These are phyloP conservation scores for Colletotrichum tamarilloi DNA, from an alignment of 2,329 filamentous ascomycete genomes.

Conservation along the genomic window DNA sequence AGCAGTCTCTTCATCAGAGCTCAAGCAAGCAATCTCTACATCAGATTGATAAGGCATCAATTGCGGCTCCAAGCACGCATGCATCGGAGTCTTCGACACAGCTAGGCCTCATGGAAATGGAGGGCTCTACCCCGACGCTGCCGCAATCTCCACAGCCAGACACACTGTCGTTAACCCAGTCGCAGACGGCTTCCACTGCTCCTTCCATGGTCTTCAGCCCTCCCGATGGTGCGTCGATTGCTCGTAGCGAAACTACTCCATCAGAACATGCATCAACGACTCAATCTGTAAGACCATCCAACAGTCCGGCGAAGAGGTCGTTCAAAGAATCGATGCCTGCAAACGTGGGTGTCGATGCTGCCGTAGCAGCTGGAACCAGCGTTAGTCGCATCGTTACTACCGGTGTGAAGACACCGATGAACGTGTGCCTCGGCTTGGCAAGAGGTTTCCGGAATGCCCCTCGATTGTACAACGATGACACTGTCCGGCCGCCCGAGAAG, in stretches of 20 bases:
- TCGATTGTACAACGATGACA: conserved; percentile 85
- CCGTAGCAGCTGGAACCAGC: conserved; percentile 73
- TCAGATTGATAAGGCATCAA: conserved; percentile 17
- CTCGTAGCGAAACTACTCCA: conserved; percentile 46
- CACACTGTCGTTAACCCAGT: not conserved
- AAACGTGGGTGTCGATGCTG: conserved; percentile 62
- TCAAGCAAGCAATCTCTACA: conserved; percentile 4
- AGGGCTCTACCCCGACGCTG: conserved; percentile 20
- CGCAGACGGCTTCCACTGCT: conserved; percentile 8
- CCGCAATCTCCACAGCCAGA: conserved; percentile 16
- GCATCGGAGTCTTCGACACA: conserved; percentile 32
- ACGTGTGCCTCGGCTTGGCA: conserved; percentile 84
- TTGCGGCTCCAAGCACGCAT: conserved; percentile 7
- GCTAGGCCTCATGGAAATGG: conserved; percentile 22
- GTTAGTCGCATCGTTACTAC: conserved; percentile 79
- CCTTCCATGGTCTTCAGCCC: conserved; percentile 41
- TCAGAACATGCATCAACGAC: conserved; percentile 42
- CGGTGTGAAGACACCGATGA: conserved; percentile 84
- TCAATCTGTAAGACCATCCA: conserved; percentile 6
- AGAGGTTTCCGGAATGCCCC: conserved; percentile 92
- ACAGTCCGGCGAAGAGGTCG: conserved; percentile 32
- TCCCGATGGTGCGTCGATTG: conserved; percentile 39
- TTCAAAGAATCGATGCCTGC: conserved; percentile 38
- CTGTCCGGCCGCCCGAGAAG: conserved; percentile 80
- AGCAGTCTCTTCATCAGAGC: not conserved